Conservation (phyloP, 352 stramenopile genomes). For the Phytopythium mirpurense region DNA sequence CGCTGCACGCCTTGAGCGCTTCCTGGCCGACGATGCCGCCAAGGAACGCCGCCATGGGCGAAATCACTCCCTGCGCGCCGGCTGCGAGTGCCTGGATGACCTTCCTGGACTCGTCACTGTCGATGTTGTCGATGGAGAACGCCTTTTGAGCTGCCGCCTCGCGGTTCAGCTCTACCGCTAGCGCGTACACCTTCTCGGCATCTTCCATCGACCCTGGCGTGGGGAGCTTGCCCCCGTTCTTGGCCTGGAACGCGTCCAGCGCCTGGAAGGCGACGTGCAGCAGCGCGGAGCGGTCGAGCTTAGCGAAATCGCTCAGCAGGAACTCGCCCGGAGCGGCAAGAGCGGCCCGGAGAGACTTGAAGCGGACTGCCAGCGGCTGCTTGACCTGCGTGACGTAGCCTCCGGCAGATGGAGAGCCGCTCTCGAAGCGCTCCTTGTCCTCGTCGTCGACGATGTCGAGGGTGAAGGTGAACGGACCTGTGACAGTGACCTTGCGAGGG, state of each 20-base stretch:
- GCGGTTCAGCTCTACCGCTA: slow-evolving; percentile 71
- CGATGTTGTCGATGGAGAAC: slow-evolving; percentile 56
- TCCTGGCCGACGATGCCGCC: slow-evolving; percentile 97
- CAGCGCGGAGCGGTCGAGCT: slow-evolving; percentile 90
- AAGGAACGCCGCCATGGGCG: slow-evolving; percentile 95
- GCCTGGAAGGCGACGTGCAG: slow-evolving; percentile 90
- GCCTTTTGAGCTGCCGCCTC: slow-evolving; percentile 64
- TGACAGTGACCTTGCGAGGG: slow-evolving; percentile 69
- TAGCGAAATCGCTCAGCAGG: slow-evolving; percentile 97
- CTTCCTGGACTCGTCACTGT: slow-evolving; percentile 63
- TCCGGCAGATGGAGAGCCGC: slow-evolving; percentile 56
- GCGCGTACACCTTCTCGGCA: slow-evolving; percentile 80
- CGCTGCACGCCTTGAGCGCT: slow-evolving; percentile 97
- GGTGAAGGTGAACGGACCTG: slow-evolving; percentile 96
- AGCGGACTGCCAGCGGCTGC: slow-evolving; percentile 91
- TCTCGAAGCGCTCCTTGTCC: slow-evolving; percentile 65
- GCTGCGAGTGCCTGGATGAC: slow-evolving; percentile 77
- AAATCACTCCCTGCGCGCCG: slow-evolving; percentile 89
- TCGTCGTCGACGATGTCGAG: slow-evolving; percentile 76
- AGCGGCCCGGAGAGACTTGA: slow-evolving; percentile 86
- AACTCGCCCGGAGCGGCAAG: slow-evolving; percentile 92
- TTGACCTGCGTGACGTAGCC: slow-evolving; percentile 96
- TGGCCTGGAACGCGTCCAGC: slow-evolving; percentile 80
- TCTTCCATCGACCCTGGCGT: slow-evolving; percentile 83
- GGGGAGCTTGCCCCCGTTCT: slow-evolving; percentile 74